Evolutionary conservation across 805 yeast genomes (phyloP).

Genomic region (Debaryomyces maramus): DNA sequence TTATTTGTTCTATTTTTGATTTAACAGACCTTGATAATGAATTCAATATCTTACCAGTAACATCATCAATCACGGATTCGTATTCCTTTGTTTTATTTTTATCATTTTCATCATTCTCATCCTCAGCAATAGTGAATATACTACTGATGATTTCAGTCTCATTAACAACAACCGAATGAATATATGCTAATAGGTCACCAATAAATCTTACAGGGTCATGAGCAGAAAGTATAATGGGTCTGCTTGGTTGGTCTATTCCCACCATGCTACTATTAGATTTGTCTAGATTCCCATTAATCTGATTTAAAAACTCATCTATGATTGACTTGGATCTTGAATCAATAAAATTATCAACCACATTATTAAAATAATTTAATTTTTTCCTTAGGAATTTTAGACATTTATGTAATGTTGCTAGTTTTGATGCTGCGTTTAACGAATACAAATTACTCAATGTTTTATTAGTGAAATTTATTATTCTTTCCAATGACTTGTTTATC

Average conservation of each 20-base stretch:
- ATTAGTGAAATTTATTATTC: conserved; percentile 30
- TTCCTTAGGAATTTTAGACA: conserved; percentile 30
- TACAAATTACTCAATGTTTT: conserved; percentile 33
- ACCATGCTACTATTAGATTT: conserved; percentile 3
- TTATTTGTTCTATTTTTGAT: conserved; percentile 64
- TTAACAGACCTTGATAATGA: conserved; percentile 60
- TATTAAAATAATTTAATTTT: conserved; percentile 53
- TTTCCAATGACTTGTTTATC: conserved; percentile 41
- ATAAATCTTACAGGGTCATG: conserved; percentile 81
- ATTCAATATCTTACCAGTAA: conserved; percentile 51
- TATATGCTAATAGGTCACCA: conserved; percentile 86
- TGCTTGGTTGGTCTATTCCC: conserved; percentile 9
- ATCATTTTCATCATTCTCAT: conserved; percentile 18
- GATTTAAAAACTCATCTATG: conserved; percentile 65
- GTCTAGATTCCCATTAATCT: conserved; percentile 41
- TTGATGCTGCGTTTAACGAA: conserved; percentile 24
- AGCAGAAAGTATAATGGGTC: conserved; percentile 63
- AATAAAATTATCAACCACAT: conserved; percentile 61
- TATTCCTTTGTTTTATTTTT: conserved; percentile 21
- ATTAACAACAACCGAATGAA: conserved; percentile 82
- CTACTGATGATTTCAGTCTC: conserved; percentile 76
- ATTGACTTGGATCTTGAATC: conserved; percentile 66
- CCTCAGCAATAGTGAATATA: conserved; percentile 42
- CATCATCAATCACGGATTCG: conserved; percentile 28
- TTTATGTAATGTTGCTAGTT: conserved; percentile 28